Base-by-base conservation (phyloP, 2,329 filamentous ascomycete species). In the Alternaria dauci region DNA sequence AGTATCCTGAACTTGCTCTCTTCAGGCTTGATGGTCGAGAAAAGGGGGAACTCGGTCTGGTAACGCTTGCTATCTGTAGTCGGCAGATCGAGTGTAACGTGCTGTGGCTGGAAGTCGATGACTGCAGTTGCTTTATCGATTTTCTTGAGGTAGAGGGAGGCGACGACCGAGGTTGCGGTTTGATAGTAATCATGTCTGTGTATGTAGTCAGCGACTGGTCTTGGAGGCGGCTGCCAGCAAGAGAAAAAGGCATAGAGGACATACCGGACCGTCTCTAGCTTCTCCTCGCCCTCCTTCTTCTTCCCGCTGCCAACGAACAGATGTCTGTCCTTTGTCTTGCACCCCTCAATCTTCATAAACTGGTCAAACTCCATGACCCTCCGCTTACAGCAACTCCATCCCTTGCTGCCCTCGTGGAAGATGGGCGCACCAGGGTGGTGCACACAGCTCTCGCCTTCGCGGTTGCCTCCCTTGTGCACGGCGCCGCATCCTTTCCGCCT, bases 321-420 rank as follows among this genome's bases (percentile, higher is more conserved):
- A 82, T 99, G 95, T 61, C 86, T 85, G 43, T 85, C 83, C 80
- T 94, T 95, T 43, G 90, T 93, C 77, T 88, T 89, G 81, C 95
- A 99, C 1, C 95, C 95, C 71, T 91, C 89, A 61, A 99, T 94
- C 80, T 92, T 95, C 89, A 99, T 89, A 81, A 99, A 99, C 79
- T 98, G 91, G 78, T 99, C 94, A 79, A 99, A 99, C 76, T 99
- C 95, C 60, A 99, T 82, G 59, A 99, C 95, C 38, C 93, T 87
- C 71, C 93, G 86, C 86, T 98, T 98, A 82, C 95, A 99, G 84
- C 95, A 99, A 61, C 89, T 93, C 85, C 95, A 99, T 1, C 95
- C 95, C 83, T 99, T 99, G 55, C 92, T 96, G 36, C 95, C 95
- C 82, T 99, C 95, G 78, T 99, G 95, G 82, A 99, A 99, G 68